Percentiles rank a stretch among this genome's conserved stretches.
These are phyloP conservation scores for Ogataea hybrid DNA, from an alignment of 1,139 yeast species.

Conservation along the genomic window DNA sequence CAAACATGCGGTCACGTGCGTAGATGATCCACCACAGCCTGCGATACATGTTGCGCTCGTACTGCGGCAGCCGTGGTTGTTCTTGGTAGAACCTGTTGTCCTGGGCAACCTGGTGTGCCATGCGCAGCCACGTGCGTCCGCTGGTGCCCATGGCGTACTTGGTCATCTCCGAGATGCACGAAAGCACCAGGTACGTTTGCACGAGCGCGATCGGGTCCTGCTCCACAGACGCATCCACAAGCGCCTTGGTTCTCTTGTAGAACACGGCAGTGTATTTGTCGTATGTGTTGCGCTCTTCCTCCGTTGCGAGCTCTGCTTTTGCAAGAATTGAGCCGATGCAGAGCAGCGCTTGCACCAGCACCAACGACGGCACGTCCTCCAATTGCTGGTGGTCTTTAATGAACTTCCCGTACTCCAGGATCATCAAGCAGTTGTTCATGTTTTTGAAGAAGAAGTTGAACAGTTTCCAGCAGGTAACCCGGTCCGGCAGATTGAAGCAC, in stretches of 20 bases:
- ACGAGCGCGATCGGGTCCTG: conserved; percentile 62
- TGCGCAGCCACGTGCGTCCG: conserved; percentile 64
- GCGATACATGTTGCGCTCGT: conserved; percentile 61
- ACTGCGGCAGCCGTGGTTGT: conserved; percentile 34
- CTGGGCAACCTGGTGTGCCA: conserved; percentile 72
- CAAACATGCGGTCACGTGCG: conserved; percentile 63
- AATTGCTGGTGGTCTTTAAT: conserved; percentile 57
- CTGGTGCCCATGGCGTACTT: neutral
- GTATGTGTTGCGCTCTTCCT: conserved; percentile 2
- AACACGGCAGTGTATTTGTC: conserved; percentile 43
- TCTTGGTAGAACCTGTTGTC: conserved; percentile 57
- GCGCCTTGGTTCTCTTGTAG: conserved; percentile 72
- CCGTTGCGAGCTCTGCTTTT: neutral
- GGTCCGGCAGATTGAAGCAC: conserved; percentile 64
- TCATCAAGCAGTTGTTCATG: conserved; percentile 51
- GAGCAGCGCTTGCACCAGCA: conserved; percentile 65
- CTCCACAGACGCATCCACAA: conserved; percentile 68
- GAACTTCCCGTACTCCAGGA: conserved; percentile 60
- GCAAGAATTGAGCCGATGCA: conserved; percentile 54
- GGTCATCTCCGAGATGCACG: conserved; percentile 13
- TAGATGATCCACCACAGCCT: conserved; percentile 78
- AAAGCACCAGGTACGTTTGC: conserved; percentile 48
- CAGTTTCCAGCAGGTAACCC: conserved; percentile 56
- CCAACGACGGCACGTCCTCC: conserved; percentile 63
- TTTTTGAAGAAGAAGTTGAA: conserved; percentile 60